Evolutionary conservation across 768 basidiomycete genomes (phyloP).

Genomic region (Hericium erinaceus): DNA sequence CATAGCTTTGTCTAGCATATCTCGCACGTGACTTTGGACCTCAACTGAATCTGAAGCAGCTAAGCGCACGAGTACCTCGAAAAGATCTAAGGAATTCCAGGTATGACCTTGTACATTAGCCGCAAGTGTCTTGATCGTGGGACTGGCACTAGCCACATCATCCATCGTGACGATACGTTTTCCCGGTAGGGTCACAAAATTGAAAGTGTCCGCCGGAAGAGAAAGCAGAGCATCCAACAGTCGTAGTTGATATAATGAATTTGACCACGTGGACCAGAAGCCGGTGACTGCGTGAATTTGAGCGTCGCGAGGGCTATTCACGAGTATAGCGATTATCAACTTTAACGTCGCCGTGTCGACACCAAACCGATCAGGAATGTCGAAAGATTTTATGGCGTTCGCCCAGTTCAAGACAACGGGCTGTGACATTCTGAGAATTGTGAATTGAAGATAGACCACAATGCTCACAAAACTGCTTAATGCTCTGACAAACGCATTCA

Average conservation of each 20-base stretch:
- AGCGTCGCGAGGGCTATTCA: constrained; percentile 68
- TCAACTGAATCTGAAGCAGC: constrained; percentile 66
- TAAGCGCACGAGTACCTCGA: constrained; percentile 77
- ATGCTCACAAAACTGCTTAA: constrained; percentile 63
- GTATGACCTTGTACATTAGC: constrained; percentile 86
- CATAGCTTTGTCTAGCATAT: constrained; percentile 90
- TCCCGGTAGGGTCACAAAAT: constrained; percentile 82
- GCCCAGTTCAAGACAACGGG: constrained; percentile 69
- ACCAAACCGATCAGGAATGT: constrained; percentile 72
- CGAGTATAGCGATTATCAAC: constrained; percentile 78
- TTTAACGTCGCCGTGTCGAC: constrained; percentile 88
- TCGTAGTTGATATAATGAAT: constrained; percentile 76
- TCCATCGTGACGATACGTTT: constrained; percentile 80
- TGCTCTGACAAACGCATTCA: constrained; percentile 63
- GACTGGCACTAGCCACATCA: constrained; percentile 75
- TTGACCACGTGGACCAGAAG: constrained; percentile 82
- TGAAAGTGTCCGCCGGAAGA: constrained; percentile 84
- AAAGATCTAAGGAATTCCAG: constrained; percentile 91
- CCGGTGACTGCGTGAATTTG: constrained; percentile 76
- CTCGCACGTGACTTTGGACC: constrained; percentile 67
- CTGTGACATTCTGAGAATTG: constrained; percentile 29
- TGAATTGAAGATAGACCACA: not conserved
- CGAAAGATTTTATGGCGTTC: constrained; percentile 75
- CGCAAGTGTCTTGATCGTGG: constrained; percentile 87
- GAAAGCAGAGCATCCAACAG: constrained; percentile 85